Evolutionary conservation across 176 grass and related monocot species (phyloP), one percentile per base, ranked within the genome.

Genomic region (Oryza rufipogon): DNA sequence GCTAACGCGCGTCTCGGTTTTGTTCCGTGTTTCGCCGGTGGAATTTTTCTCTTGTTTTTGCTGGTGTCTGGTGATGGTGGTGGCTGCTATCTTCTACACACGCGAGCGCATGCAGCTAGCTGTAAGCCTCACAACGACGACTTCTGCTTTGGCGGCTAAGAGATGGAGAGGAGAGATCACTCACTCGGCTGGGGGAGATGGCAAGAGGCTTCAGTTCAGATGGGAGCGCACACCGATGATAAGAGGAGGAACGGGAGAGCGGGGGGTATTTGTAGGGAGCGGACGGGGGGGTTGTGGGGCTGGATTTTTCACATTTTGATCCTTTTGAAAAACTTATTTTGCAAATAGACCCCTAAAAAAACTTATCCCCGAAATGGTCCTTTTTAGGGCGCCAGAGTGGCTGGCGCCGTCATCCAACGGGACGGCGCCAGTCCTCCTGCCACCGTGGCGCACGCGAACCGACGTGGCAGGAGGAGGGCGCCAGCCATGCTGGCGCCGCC

Each of bases 221-320:
- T 80, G 39, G 39, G 44, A 66, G 49, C 75, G 25, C 86, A 61
- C 56, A 61, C 20, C 9, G 58, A 63, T 63, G 87, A 85, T 92
- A 85, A 88, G 78, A 79, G 80, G 26, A 3, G 51, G 49, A 67
- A 7, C 25, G 23, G 68, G 13, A 22, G 68, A 46, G 75, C 47
- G 25, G 63, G 68, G 78, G 89, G 63, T 94, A 92, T 94, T 92
- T 94, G 81, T 94, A 94, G 84, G 74, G 23, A 11, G 68, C 42
- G 7, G 19, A 7, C 15, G 68, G 19, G 30, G 68, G 19, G 30
- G 30, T 32, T 32, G 30, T 3, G 30, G 74, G 7, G 34, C n/a
- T n/a, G n/a, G n/a, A n/a, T n/a, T n/a, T n/a, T n/a, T n/a, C n/a
- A n/a, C n/a, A n/a, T n/a, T n/a, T n/a, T n/a, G n/a, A n/a, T n/a